phyloP scores from a whole-genome alignment of 163 green algal species.

The Picocystis sp. region DNA sequence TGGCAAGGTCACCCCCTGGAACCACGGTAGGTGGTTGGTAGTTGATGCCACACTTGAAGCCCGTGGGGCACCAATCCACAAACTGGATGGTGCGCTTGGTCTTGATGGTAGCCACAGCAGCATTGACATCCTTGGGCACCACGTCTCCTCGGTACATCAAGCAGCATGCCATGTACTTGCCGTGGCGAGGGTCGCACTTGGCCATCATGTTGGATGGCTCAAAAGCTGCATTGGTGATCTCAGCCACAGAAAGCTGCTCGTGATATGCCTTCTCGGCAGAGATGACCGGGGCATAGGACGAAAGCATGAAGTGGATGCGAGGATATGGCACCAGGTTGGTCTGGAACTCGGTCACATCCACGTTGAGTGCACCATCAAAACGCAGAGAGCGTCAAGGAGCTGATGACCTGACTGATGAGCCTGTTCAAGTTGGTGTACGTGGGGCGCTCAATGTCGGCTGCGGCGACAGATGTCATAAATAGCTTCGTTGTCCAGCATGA shows the following conservation, averaged over 20 bases:
- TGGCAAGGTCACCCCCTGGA: constrained; percentile 3
- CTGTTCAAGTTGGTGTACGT: constrained; percentile 9
- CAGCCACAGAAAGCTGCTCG: constrained; percentile 6
- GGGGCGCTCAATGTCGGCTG: constrained; percentile 81
- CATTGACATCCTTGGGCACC: constrained; percentile 95
- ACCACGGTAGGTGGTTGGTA: constrained; percentile 70
- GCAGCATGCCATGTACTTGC: constrained; percentile 99
- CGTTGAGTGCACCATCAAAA: constrained; percentile 7
- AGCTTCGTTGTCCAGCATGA: constrained; percentile 98
- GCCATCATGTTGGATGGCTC: constrained; percentile 96
- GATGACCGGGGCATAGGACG: constrained; percentile 4
- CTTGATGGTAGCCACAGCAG: constrained; percentile 28
- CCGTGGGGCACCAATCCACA: constrained; percentile 29
- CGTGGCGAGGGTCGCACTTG: constrained; percentile 95
- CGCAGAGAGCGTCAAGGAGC: constrained; percentile 5
- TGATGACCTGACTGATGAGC: constrained; percentile 2
- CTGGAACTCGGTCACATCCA: constrained; percentile 8
- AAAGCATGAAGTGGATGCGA: constrained; percentile 7
- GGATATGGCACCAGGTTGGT: constrained; percentile 7
- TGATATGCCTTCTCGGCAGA: constrained; percentile 8
- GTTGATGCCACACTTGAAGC: constrained; percentile 93
- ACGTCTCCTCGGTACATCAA: constrained; percentile 99
- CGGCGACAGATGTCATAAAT: constrained; percentile 98
- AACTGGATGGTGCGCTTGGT: constrained; percentile 7
- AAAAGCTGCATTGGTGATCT: constrained; percentile 70